These are phyloP conservation scores for Pythium utonaiense DNA, from an alignment of 352 stramenopile genomes.

Conservation along the genomic window DNA sequence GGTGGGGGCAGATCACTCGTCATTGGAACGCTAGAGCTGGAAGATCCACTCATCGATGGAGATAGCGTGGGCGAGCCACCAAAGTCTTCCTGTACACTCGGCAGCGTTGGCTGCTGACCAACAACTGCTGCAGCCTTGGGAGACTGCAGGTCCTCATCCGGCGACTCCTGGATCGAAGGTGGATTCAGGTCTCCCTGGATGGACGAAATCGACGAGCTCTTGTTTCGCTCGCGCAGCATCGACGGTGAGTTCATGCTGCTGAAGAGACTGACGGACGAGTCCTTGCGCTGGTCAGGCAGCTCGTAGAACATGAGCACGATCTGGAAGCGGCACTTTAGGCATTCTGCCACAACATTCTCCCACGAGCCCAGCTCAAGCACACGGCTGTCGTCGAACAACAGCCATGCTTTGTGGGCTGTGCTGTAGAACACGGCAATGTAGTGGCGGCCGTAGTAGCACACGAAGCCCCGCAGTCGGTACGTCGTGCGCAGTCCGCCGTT, in stretches of 20 bases:
- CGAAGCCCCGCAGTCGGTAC: constrained; percentile 75
- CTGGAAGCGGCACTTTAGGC: constrained; percentile 79
- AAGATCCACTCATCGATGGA: constrained; percentile 5
- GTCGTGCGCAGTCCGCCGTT: constrained; percentile 68
- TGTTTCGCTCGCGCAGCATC: constrained; percentile 32
- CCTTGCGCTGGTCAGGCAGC: constrained; percentile 73
- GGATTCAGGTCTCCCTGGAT: constrained; percentile 46
- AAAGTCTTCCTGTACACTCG: constrained; percentile 19
- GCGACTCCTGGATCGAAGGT: constrained; percentile 47
- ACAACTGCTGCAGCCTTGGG: constrained; percentile 29
- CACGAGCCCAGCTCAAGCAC: constrained; percentile 75
- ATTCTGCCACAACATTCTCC: constrained; percentile 72
- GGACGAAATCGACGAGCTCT: constrained; percentile 61
- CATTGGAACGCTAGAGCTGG: background rate
- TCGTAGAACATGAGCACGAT: constrained; percentile 84
- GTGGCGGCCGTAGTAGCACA: constrained; percentile 84
- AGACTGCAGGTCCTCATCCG: constrained; percentile 37
- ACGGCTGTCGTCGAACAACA: constrained; percentile 83
- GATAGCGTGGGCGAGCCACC: constrained; percentile 13
- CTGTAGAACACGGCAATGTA: constrained; percentile 85
- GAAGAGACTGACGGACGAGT: constrained; percentile 74
- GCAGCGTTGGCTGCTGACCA: constrained; percentile 12
- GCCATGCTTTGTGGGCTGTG: constrained; percentile 82
- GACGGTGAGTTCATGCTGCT: constrained; percentile 23
- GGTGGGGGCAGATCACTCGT: constrained; percentile 8